Conservation (phyloP, 208 protist genomes). For the Novymonas esmeraldas region DNA sequence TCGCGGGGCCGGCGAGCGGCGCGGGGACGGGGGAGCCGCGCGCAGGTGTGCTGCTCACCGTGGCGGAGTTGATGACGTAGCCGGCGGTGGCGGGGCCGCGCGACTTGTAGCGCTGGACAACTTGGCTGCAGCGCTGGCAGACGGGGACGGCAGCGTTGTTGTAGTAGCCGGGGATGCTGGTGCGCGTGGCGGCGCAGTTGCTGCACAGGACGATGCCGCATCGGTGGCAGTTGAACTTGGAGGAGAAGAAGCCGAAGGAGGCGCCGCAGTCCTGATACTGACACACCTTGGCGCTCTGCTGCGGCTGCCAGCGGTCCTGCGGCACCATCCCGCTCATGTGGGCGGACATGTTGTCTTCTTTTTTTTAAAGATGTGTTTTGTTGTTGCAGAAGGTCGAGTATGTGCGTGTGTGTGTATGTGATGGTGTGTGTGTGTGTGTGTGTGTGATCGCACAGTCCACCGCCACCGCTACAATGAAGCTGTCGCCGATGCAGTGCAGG, state of each 20-base stretch:
- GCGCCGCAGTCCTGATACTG: slow-evolving; percentile 75
- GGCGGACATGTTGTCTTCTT: slow-evolving; percentile 7
- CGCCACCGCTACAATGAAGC: background rate
- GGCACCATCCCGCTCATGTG: slow-evolving; percentile 57
- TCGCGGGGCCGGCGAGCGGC: background rate
- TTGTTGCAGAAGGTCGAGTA: background rate
- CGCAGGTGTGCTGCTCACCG: slow-evolving; percentile 8
- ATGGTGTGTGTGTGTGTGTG: slow-evolving; percentile 2
- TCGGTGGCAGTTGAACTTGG: slow-evolving; percentile 60
- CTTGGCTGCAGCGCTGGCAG: slow-evolving; percentile 52
- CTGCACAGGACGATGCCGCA: slow-evolving; percentile 75
- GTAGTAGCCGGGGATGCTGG: slow-evolving; percentile 51
- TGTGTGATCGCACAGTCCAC: background rate
- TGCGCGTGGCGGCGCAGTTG: slow-evolving; percentile 37
- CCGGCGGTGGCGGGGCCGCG: slow-evolving; percentile 12
- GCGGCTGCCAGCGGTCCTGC: slow-evolving; percentile 49
- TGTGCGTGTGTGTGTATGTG: slow-evolving; percentile 13
- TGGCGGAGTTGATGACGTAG: slow-evolving; percentile 15
- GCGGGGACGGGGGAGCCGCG: slow-evolving; percentile 4
- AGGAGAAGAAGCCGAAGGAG: slow-evolving; percentile 58
- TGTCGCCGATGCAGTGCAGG: background rate
- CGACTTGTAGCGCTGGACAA: slow-evolving; percentile 42
- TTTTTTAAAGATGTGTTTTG: no score
- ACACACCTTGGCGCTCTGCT: slow-evolving; percentile 45
- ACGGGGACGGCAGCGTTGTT: slow-evolving; percentile 39